phyloP scores from a whole-genome alignment of 2,329 filamentous ascomycete species.

The Sporothrix protearum region DNA sequence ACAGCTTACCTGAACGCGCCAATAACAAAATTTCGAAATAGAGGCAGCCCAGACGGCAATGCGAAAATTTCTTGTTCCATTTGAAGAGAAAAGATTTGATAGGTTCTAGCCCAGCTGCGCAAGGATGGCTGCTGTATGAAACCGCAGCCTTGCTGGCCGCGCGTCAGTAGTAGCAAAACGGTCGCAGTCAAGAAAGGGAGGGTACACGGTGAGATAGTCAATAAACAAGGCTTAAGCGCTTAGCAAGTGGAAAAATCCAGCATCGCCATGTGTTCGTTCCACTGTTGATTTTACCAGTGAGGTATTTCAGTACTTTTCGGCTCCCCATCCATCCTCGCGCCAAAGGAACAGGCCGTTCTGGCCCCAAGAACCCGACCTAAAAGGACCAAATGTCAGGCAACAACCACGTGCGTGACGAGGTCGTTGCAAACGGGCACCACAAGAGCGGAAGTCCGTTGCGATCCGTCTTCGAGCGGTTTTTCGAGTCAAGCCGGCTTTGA shows the following conservation, averaged over 20 bases:
- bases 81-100: neutral
- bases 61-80: too few relatives aligned
- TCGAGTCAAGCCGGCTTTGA: neutral
- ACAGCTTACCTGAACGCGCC: too few relatives aligned
- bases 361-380: neutral
- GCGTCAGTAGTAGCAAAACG: neutral
- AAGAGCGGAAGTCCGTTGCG: neutral
- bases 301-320: neutral
- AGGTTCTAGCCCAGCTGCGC: neutral
- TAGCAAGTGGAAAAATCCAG: conserved; percentile 3
- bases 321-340: neutral
- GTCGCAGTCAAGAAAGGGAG: neutral
- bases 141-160: neutral
- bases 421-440: neutral
- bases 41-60: too few relatives aligned
- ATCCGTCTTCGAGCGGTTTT: neutral
- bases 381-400: neutral
- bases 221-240: neutral
- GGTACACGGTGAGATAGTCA: neutral
- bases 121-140: neutral
- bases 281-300: neutral
- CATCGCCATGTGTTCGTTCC: neutral
- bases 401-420: neutral
- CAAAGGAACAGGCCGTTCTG: neutral
- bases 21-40: too few relatives aligned